Base-by-base conservation (phyloP, 2,329 filamentous ascomycete species). In the Neofusicoccum parvum region DNA sequence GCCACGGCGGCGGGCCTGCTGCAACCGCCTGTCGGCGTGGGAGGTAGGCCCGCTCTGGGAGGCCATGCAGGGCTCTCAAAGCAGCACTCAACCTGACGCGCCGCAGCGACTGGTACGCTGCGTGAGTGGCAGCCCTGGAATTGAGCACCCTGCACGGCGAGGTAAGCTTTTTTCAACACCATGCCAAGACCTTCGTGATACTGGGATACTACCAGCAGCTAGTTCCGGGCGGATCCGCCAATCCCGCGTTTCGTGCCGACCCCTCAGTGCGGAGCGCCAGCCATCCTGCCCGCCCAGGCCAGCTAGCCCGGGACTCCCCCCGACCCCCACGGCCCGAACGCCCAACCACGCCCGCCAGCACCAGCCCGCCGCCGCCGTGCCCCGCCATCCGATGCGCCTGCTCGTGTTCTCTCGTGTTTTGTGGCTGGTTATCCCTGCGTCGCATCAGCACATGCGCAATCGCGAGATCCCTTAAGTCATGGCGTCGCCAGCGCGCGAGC, bases 141-240 rank as follows among this genome's bases (percentile, higher is more conserved):
- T 37, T 48, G 17, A 10, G 41, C 27, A 43, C n/a, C 32, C 34
- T 39, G 17, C 11, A 54, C n/a, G 9, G 10, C 17, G 36, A 45
- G 37, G 41, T 54, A 63, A 56, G 49, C 41, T 48, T 36, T 32
- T 23, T 48, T 64, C 62, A 64, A 39, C 50, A 64, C 43, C 62
- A 64, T 45, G 41, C 32, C 49, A 64, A 54, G 49, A 64, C 14
- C 12, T 62, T 32, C 27, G 46, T 62, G 58, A 54, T 17, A 43
- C 50, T 17, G 32, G 27, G 37, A 53, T 48, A 20, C 43, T 20
- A 37, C 56, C 43, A 20, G 54, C 15, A 17, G 43, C n/a, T 60
- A 48, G 27, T 60, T 48, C 56, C n/a, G 56, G 41, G 27, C 43
- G 43, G 41, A 60, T 60, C 41, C 39, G 43, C 34, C 17, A 7